Conservation (phyloP, 257 asterid genomes). For the Penstemon newberryi region DNA sequence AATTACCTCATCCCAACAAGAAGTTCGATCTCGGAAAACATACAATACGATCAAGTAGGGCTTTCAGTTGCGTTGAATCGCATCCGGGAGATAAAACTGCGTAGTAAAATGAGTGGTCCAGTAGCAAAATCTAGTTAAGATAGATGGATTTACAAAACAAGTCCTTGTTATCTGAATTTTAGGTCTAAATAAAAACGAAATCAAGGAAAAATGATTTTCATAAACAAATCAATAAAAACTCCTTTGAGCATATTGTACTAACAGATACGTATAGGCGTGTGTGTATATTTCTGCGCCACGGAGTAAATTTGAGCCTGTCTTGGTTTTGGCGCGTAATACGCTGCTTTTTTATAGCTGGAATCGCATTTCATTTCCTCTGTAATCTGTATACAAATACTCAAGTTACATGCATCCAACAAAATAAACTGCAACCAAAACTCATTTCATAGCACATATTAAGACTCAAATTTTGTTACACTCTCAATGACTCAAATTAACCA, state of each 20-base stretch:
- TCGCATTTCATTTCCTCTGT: too few relatives aligned
- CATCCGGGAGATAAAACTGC: constrained; percentile 47
- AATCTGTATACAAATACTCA: too few relatives aligned
- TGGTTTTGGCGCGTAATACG: too few relatives aligned
- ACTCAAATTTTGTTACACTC: too few relatives aligned
- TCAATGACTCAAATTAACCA: too few relatives aligned
- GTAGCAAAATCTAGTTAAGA: constrained; percentile 19
- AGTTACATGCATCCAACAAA: too few relatives aligned
- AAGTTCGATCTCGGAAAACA: constrained; percentile 47
- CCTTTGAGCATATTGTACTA: neutral
- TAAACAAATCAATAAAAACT: constrained; percentile 12
- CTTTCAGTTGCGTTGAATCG: constrained; percentile 42
- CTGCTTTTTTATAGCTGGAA: too few relatives aligned
- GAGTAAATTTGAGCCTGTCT: too few relatives aligned
- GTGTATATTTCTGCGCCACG: constrained; percentile 33
- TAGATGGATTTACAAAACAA: neutral
- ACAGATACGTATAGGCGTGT: neutral
- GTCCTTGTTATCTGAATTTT: neutral
- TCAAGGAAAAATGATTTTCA: neutral
- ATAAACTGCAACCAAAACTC: too few relatives aligned
- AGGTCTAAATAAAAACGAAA: neutral
- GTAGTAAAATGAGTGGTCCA: constrained; percentile 62
- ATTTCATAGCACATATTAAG: too few relatives aligned
- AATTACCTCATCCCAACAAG: constrained; percentile 62
- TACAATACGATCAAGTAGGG: constrained; percentile 80